Conservation (phyloP, 805 yeast genomes). For the Teunomyces cretensis region DNA sequence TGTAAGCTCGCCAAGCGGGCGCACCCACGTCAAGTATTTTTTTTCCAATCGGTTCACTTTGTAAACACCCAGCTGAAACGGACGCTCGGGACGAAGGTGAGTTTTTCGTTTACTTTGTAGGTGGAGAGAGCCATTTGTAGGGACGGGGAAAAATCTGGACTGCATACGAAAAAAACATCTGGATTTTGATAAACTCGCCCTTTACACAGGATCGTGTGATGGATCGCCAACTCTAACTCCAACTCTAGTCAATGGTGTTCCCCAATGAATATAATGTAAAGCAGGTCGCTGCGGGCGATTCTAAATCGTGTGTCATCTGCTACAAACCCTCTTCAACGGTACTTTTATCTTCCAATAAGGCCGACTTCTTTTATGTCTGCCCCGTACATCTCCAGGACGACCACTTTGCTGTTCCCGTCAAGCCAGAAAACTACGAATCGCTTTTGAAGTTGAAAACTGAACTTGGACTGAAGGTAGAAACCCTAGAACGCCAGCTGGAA, state of each 20-base stretch:
- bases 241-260: conserved; percentile 1
- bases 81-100: neutral
- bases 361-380: conserved; percentile 56
- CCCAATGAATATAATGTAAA: conserved; percentile 43
- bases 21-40: neutral
- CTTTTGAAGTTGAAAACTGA: conserved; percentile 21
- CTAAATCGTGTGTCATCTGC: conserved; percentile 51
- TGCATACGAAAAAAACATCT: too few relatives aligned
- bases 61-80: neutral
- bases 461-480: conserved; percentile 17
- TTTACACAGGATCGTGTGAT: neutral
- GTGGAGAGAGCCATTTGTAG: too few relatives aligned
- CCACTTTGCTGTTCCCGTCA: conserved; percentile 43
- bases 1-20: neutral
- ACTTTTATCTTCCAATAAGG: conserved; percentile 43
- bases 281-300: conserved; percentile 40
- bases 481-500: conserved; percentile 23
- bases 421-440: conserved; percentile 34
- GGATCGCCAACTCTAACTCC: too few relatives aligned
- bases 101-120: neutral
- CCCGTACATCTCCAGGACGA: conserved; percentile 46
- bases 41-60: neutral
- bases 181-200: neutral
- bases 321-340: conserved; percentile 49
- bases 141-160: neutral